phyloP scores from a whole-genome alignment of 768 basidiomycete genomes.

The Lanmaoa rubissima region DNA sequence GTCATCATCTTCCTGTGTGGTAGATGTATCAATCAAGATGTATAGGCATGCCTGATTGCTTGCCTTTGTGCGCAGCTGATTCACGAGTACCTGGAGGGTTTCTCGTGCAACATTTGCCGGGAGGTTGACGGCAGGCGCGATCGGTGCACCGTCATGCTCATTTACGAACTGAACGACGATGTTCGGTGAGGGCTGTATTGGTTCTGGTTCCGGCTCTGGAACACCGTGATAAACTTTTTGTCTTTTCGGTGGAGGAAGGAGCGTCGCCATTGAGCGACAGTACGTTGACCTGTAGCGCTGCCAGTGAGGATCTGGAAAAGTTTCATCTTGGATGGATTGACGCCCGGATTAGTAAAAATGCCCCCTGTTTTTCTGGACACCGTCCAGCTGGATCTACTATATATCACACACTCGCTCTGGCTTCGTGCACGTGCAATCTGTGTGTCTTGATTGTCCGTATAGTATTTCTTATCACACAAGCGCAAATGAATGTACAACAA shows the following conservation, averaged over 20 bases:
- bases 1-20: constrained; percentile 58
- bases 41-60: constrained; percentile 24
- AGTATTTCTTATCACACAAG: background rate
- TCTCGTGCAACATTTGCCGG: constrained; percentile 86
- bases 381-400: no score
- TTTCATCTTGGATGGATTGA: background rate
- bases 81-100: constrained; percentile 84
- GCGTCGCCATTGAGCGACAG: constrained; percentile 62
- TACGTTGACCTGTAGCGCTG: background rate
- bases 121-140: constrained; percentile 87
- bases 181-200: constrained; percentile 50
- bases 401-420: no score
- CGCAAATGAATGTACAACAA: background rate
- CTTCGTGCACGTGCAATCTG: no score
- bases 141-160: constrained; percentile 74
- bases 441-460: background rate
- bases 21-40: constrained; percentile 4
- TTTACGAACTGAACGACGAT: constrained; percentile 92
- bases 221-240: constrained; percentile 79
- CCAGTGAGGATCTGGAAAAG: background rate
- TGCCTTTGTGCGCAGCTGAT: constrained; percentile 78
- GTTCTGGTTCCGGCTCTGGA: constrained; percentile 58
- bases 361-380: constrained; percentile 11
- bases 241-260: constrained; percentile 86
- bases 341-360: constrained; percentile 13